These are phyloP conservation scores for Wickerhamomyces sp. DNA, from an alignment of 1,139 yeast species.

Conservation along the genomic window DNA sequence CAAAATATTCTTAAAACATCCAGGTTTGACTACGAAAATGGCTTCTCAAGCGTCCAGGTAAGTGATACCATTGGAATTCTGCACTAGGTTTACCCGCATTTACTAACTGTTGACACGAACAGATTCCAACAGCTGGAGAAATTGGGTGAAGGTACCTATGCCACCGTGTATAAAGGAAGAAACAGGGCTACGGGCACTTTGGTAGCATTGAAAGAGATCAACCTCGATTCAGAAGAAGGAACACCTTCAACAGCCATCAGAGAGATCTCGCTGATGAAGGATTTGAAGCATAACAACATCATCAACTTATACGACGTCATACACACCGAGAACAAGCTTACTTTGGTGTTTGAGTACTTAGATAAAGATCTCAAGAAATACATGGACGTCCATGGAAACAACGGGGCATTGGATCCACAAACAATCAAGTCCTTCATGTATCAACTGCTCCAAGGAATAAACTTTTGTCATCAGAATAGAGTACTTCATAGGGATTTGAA, in stretches of 20 bases:
- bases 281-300: conserved; percentile 88
- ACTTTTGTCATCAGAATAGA: conserved; percentile 92
- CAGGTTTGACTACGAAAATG: conserved; percentile 2
- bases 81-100: background rate
- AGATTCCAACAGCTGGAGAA: conserved; percentile 57
- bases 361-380: conserved; percentile 90
- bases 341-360: conserved; percentile 90
- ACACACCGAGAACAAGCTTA: conserved; percentile 92
- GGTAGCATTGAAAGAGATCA: conserved; percentile 93
- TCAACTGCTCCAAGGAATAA: conserved; percentile 83
- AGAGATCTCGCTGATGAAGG: conserved; percentile 95
- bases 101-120: background rate
- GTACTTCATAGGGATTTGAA: conserved; percentile 93
- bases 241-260: conserved; percentile 98
- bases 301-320: conserved; percentile 92
- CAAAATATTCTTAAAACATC: no score
- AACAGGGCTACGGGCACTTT: conserved; percentile 88
- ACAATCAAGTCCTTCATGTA: conserved; percentile 89
- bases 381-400: conserved; percentile 82
- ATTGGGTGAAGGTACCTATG: conserved; percentile 96
- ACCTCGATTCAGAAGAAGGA: conserved; percentile 93
- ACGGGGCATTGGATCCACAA: conserved; percentile 75
- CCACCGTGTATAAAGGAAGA: conserved; percentile 94
- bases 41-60: conserved; percentile 15
- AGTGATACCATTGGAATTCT: background rate